Evolutionary conservation across 129 eudicot species (phyloP), one percentile per base, ranked within the genome.

Genomic region (Tagetes patula): DNA sequence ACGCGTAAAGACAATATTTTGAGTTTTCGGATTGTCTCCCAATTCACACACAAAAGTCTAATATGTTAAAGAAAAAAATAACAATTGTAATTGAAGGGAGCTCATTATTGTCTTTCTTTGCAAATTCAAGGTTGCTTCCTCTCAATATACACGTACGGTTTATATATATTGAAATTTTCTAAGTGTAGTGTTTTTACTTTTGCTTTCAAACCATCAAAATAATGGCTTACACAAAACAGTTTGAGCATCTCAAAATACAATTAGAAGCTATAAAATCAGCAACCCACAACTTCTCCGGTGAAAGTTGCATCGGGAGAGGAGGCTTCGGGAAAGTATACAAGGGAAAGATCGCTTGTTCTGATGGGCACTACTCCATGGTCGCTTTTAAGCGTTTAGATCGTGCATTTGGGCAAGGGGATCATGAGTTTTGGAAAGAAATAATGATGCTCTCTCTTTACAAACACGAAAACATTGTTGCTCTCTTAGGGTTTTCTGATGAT

Each of bases 361-460:
- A 59, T 33, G 65, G 39, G 41, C 65, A 20, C 27, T 41, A 34
- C 2, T 6, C 65, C 41, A 59, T 33, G 40, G 65, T 59, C 34
- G 65, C 65, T 59, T 59, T 59, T 14, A 59, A 59, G 42, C 65
- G 42, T 33, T 59, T 59, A 5, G 65, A 59, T 33, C 65, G 20
- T 3, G 0, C 0, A 59, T 32, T 10, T 0, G 65, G 65, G 65
- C 41, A 59, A 59, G 65, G 65, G 3, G 20, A 59, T 59, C 2
- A 2, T 1, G 42, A 59, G 65, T 59, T 59, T 58, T 58, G 64
- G 64, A 58, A 58, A 3, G 64, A 58, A 40, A 8, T 58, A 13
- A 58, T 58, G 64, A 58, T 32, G 64, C 64, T 58, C 4, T 32
- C 64, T 31, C 14, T 31, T 2, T 52, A 52, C 59, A 52, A 52